Evolutionary conservation across 768 basidiomycete species (phyloP).

Genomic region (Austroboletus festivus): DNA sequence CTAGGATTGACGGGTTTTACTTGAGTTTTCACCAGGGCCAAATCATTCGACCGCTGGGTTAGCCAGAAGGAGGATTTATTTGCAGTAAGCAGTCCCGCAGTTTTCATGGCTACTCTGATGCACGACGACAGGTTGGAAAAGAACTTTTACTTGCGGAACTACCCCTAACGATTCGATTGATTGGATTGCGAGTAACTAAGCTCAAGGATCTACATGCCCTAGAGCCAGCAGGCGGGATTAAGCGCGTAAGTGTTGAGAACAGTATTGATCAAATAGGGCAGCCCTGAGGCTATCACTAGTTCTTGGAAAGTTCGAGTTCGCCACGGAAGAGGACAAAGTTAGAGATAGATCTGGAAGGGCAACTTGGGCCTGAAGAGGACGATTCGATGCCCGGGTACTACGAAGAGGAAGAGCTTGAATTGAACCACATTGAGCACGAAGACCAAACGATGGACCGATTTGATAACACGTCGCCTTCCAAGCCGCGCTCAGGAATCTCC

Average conservation of each 20-base stretch:
- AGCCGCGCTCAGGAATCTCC: slow-evolving; percentile 9
- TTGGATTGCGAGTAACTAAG: slow-evolving; percentile 87
- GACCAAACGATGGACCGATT: slow-evolving; percentile 6
- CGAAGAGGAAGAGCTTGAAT: slow-evolving; percentile 41
- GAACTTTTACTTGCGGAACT: slow-evolving; percentile 79
- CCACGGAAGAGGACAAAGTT: slow-evolving; percentile 42
- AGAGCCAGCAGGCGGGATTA: slow-evolving; percentile 56
- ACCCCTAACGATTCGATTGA: slow-evolving; percentile 75
- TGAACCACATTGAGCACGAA: slow-evolving; percentile 8
- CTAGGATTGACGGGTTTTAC: slow-evolving; percentile 7
- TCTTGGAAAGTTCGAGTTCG: slow-evolving; percentile 45
- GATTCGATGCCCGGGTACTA: slow-evolving; percentile 53
- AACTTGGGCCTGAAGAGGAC: slow-evolving; percentile 25
- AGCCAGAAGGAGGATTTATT: slow-evolving; percentile 73
- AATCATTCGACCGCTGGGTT: slow-evolving; percentile 76
- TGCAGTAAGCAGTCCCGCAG: slow-evolving; percentile 45
- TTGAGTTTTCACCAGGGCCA: slow-evolving; percentile 77
- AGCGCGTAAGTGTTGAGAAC: slow-evolving; percentile 51
- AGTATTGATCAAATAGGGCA: neutral
- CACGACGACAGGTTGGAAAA: slow-evolving; percentile 60
- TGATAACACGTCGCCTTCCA: slow-evolving; percentile 11
- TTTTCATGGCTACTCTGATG: slow-evolving; percentile 2
- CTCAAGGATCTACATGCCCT: slow-evolving; percentile 72
- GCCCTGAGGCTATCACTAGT: slow-evolving; percentile 37
- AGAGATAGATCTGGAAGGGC: slow-evolving; percentile 13